phyloP scores from a whole-genome alignment of 2,329 filamentous ascomycete genomes.

The Diplodia seriata region DNA sequence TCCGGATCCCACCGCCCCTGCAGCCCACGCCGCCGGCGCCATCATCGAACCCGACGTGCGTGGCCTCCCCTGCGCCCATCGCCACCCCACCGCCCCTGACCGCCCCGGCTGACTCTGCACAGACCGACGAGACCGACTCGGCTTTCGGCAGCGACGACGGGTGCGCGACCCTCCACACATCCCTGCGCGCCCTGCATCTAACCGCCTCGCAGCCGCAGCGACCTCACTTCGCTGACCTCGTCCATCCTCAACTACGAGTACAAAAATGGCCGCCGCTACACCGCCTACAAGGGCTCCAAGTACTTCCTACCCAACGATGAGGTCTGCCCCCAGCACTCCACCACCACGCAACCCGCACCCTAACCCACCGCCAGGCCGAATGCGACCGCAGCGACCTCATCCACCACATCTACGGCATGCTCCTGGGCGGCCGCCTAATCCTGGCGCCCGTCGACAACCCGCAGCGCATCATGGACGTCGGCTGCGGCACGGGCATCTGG shows the following conservation, averaged over 20 bases:
- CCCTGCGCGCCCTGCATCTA: neutral
- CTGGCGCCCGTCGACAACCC: conserved; percentile 41
- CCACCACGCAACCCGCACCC: neutral
- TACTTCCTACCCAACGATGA: conserved; percentile 49
- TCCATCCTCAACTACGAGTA: conserved; percentile 26
- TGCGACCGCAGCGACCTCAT: conserved; percentile 45
- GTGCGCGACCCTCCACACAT: neutral
- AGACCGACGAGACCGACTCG: conserved; percentile 24
- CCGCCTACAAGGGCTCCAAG: conserved; percentile 46
- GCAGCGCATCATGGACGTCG: conserved; percentile 44
- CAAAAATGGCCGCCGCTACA: conserved; percentile 42
- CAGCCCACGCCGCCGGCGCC: neutral
- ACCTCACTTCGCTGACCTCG: conserved; percentile 20
- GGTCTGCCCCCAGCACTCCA: neutral
- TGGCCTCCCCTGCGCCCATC: neutral
- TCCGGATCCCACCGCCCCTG: conserved; percentile 5
- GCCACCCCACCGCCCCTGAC: neutral
- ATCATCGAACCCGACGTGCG: conserved; percentile 20
- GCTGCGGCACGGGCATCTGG: conserved; percentile 45
- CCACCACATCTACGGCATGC: conserved; percentile 48
- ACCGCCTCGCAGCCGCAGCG: conserved; percentile 10
- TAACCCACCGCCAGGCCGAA: conserved; percentile 44
- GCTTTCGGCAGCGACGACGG: conserved; percentile 14
- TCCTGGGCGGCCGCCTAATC: conserved; percentile 47
- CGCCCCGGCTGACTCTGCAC: neutral